Percentiles rank a stretch among this genome's conserved stretches.
phyloP scores from a whole-genome alignment of 2,329 filamentous ascomycete genomes.

The Apiospora saccharicola region DNA sequence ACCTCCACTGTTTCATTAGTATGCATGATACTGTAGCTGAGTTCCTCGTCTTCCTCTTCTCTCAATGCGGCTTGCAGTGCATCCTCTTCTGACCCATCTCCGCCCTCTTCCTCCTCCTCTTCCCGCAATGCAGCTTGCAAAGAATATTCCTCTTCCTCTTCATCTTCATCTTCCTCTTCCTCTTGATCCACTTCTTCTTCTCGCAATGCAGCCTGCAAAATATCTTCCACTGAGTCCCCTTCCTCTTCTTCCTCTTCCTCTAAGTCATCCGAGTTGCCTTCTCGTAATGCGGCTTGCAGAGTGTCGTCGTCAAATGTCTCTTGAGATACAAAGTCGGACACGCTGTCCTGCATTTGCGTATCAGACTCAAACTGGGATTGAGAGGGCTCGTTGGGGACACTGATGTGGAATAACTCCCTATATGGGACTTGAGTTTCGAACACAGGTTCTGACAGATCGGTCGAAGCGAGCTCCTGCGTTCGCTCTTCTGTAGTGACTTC shows the following conservation, averaged over 20 bases:
- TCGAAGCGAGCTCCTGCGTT: background rate
- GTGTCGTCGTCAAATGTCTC: conserved; percentile 26
- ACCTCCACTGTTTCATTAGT: background rate
- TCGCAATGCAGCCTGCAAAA: background rate
- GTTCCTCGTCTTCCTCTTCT: conserved; percentile 20
- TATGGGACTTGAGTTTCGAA: conserved; percentile 22
- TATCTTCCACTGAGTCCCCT: background rate
- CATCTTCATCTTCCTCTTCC: background rate
- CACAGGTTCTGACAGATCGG: background rate
- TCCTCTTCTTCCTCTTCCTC: conserved; percentile 1
- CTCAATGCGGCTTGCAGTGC: conserved; percentile 27
- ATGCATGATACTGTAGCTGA: background rate
- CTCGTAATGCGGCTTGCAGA: conserved; percentile 26
- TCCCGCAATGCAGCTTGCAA: background rate
- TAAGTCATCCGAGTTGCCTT: background rate
- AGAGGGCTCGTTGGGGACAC: background rate
- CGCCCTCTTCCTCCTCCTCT: background rate
- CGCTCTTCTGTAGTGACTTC: background rate
- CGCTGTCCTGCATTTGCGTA: background rate
- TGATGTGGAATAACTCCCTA: background rate
- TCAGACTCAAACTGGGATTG: background rate
- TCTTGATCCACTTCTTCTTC: background rate
- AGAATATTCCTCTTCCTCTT: background rate
- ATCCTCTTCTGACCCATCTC: conserved; percentile 24
- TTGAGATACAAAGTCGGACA: conserved; percentile 22